These are phyloP conservation scores for Escallonia herrerae DNA, from an alignment of 129 eudicot species.

Conservation along the genomic window DNA sequence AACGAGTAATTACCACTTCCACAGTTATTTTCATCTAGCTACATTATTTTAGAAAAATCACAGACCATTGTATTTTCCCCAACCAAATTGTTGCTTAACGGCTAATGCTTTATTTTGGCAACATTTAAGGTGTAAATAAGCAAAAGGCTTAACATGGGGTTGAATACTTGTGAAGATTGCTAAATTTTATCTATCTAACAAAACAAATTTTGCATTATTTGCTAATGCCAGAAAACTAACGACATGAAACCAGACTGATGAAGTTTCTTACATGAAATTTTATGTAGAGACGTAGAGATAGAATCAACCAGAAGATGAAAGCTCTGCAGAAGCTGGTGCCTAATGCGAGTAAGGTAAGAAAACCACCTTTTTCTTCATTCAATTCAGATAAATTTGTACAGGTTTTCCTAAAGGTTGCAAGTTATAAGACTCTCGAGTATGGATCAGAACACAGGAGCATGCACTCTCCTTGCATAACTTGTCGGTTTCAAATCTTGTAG, in stretches of 20 bases:
- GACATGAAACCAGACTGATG: background rate
- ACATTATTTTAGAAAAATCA: no score
- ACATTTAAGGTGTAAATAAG: no score
- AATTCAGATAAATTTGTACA: background rate
- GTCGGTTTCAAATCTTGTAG: constrained; percentile 21
- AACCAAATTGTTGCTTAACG: no score
- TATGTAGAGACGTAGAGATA: constrained; percentile 28
- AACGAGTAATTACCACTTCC: constrained; percentile 42
- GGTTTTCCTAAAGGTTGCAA: background rate
- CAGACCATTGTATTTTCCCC: no score
- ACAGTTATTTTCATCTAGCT: no score
- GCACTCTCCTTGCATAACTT: background rate
- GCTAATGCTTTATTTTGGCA: no score
- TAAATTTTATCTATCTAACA: background rate
- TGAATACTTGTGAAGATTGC: background rate
- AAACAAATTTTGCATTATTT: background rate
- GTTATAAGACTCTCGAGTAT: no score
- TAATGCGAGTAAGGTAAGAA: constrained; percentile 64
- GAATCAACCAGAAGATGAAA: constrained; percentile 92
- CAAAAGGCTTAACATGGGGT: no score
- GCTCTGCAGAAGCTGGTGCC: constrained; percentile 87
- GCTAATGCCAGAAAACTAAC: background rate
- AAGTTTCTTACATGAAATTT: background rate
- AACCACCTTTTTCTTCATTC: background rate
- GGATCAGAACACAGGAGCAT: background rate